A percentile compares a stretch with the other conserved stretches of the same genome.
Evolutionary conservation across 139 green algal species (phyloP).

Genomic region (Marvania coccoides): DNA sequence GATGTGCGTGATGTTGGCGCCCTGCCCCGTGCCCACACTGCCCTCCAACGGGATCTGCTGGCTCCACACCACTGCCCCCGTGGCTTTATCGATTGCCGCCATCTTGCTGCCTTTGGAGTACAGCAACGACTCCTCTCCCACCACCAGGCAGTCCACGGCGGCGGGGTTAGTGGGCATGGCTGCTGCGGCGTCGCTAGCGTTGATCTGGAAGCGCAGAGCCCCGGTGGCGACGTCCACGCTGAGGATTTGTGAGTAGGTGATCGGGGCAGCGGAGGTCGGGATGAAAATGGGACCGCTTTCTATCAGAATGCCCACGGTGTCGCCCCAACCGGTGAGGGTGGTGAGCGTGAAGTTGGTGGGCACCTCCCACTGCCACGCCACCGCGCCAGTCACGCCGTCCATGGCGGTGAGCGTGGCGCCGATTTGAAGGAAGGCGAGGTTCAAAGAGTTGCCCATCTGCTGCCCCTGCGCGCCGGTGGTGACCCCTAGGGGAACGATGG

Average conservation of each 20-base stretch:
- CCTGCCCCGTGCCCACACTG: neutral
- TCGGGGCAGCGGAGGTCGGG: neutral
- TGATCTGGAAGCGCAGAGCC: neutral
- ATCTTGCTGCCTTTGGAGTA: neutral
- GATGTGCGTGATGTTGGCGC: constrained; percentile 3
- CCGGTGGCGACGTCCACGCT: neutral
- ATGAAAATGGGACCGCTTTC: constrained; percentile 3
- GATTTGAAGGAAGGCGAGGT: constrained; percentile 1
- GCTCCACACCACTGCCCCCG: neutral
- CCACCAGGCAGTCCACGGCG: neutral
- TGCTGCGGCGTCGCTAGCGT: neutral
- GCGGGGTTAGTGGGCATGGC: too few species aligned
- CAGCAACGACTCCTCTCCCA: neutral
- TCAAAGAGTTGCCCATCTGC: neutral
- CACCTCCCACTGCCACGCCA: neutral
- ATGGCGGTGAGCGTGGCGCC: neutral
- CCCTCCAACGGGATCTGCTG: neutral
- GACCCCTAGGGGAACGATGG: neutral
- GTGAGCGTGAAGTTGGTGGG: neutral
- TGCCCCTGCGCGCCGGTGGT: neutral
- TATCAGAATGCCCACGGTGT: neutral
- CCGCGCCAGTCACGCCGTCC: neutral
- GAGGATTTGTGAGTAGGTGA: neutral
- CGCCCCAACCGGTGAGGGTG: neutral
- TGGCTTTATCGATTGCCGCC: neutral